A percentile compares a stretch with the other conserved stretches of the same genome.
These are phyloP conservation scores for Diospyros kaki DNA, from an alignment of 148 eudicot species.

Conservation along the genomic window DNA sequence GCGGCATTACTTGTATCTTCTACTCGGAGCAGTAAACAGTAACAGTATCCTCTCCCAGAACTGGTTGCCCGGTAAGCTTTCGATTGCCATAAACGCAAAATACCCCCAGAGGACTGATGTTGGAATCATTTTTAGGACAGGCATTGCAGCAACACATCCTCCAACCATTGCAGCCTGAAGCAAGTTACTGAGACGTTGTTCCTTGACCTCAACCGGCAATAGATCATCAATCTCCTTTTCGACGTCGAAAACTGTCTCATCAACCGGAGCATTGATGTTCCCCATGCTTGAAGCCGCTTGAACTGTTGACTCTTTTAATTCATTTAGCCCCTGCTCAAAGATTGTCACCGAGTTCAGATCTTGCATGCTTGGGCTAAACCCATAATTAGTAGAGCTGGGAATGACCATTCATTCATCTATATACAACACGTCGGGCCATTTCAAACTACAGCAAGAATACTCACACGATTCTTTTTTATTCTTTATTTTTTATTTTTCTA, in stretches of 20 bases:
- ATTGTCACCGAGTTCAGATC: too few relatives aligned
- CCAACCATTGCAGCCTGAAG: slow-evolving; percentile 80
- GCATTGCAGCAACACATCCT: slow-evolving; percentile 96
- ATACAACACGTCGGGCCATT: too few relatives aligned
- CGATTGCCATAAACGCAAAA: slow-evolving; percentile 94
- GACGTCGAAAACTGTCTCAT: slow-evolving; percentile 75
- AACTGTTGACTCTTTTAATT: slow-evolving; percentile 76
- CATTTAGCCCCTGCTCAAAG: slow-evolving; percentile 60
- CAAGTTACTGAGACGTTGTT: slow-evolving; percentile 81
- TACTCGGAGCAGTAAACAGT: slow-evolving; percentile 79
- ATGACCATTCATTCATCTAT: too few relatives aligned
- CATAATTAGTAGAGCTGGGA: too few relatives aligned
- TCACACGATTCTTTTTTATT: not conserved
- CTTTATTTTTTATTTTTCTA: too few relatives aligned
- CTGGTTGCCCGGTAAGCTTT: slow-evolving; percentile 90
- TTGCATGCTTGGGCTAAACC: too few relatives aligned
- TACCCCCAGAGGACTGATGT: slow-evolving; percentile 92
- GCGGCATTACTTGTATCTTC: slow-evolving; percentile 65
- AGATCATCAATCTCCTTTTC: slow-evolving; percentile 85
- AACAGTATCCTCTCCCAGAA: slow-evolving; percentile 89
- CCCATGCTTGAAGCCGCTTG: slow-evolving; percentile 78
- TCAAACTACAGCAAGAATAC: too few relatives aligned
- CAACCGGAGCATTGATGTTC: slow-evolving; percentile 68
- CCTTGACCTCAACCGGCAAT: slow-evolving; percentile 87
- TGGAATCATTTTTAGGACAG: slow-evolving; percentile 74